Conservation (phyloP, 1,284 basidiomycete genomes). For the Heterobasidion occidentale region DNA sequence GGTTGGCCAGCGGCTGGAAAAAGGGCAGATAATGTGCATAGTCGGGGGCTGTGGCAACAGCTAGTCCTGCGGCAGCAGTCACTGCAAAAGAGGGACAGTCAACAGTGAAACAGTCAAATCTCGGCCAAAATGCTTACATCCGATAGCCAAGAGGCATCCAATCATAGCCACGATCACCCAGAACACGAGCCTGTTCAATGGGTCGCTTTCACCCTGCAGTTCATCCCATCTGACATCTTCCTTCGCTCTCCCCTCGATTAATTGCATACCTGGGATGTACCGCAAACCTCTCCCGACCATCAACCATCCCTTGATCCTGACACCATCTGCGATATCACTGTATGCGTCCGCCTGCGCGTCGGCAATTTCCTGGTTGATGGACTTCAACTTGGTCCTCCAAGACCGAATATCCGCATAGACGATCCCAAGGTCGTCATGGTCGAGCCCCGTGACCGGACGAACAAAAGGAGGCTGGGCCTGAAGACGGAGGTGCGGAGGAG, state of each 20-base stretch:
- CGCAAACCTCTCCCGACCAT: conserved; percentile 63
- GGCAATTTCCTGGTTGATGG: conserved; percentile 62
- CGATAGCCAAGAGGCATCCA: conserved; percentile 43
- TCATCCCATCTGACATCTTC: conserved; percentile 79
- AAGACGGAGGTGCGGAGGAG: conserved; percentile 59
- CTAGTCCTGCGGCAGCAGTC: conserved; percentile 60
- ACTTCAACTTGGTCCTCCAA: conserved; percentile 62
- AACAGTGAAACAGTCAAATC: not conserved
- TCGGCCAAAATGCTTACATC: conserved; percentile 39
- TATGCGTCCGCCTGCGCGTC: conserved; percentile 59
- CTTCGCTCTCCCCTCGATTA: conserved; percentile 71
- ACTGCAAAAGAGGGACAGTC: conserved; percentile 31
- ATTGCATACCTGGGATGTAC: conserved; percentile 52
- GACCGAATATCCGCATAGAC: conserved; percentile 62
- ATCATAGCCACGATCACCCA: conserved; percentile 49
- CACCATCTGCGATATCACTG: conserved; percentile 62
- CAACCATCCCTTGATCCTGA: conserved; percentile 66
- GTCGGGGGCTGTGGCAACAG: conserved; percentile 60
- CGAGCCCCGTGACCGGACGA: conserved; percentile 58
- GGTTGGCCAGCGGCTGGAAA: conserved; percentile 42
- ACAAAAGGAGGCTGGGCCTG: conserved; percentile 67
- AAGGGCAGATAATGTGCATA: conserved; percentile 65
- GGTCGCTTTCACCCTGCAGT: conserved; percentile 41
- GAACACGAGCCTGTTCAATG: conserved; percentile 36
- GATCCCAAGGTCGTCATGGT: conserved; percentile 52